Evolutionary conservation across 768 basidiomycete species (phyloP).

Genomic region (Lactifluus echinatus): DNA sequence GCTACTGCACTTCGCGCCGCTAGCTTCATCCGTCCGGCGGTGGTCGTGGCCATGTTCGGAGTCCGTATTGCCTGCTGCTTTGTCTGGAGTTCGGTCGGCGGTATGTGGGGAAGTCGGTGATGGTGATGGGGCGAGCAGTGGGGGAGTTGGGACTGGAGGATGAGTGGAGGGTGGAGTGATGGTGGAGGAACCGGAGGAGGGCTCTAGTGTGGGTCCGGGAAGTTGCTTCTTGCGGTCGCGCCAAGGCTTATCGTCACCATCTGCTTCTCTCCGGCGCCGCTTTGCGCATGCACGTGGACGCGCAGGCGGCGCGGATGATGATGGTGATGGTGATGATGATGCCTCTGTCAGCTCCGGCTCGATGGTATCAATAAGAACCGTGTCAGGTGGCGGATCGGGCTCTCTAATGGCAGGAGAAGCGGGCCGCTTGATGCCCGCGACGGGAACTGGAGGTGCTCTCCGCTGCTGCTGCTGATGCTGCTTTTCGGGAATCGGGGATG

Average conservation of each 20-base stretch:
- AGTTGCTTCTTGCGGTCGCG: slow-evolving; percentile 1
- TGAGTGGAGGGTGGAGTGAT: not conserved
- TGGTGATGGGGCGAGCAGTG: not conserved
- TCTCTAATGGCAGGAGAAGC: not conserved
- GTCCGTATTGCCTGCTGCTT: not conserved
- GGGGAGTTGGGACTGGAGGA: not conserved
- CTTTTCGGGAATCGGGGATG: slow-evolving; percentile 8
- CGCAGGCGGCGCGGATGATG: not conserved
- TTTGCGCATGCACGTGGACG: not conserved
- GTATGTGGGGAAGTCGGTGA: not conserved
- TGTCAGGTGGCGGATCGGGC: not conserved
- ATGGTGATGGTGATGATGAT: not conserved
- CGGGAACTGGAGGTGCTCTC: too few species aligned
- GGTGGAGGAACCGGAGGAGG: not conserved
- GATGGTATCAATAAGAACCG: not conserved
- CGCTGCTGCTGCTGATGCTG: not conserved
- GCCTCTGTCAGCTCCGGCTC: too few species aligned
- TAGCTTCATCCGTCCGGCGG: not conserved
- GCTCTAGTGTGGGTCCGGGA: not conserved
- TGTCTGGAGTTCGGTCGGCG: not conserved
- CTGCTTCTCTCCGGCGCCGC: slow-evolving; percentile 7
- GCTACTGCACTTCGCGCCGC: not conserved
- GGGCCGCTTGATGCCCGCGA: not conserved
- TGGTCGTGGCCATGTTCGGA: not conserved
- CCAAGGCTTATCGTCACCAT: slow-evolving; percentile 2